These are phyloP conservation scores for Hondaea fermentalgiana DNA, from an alignment of 108 stramenopile species.

Conservation along the genomic window DNA sequence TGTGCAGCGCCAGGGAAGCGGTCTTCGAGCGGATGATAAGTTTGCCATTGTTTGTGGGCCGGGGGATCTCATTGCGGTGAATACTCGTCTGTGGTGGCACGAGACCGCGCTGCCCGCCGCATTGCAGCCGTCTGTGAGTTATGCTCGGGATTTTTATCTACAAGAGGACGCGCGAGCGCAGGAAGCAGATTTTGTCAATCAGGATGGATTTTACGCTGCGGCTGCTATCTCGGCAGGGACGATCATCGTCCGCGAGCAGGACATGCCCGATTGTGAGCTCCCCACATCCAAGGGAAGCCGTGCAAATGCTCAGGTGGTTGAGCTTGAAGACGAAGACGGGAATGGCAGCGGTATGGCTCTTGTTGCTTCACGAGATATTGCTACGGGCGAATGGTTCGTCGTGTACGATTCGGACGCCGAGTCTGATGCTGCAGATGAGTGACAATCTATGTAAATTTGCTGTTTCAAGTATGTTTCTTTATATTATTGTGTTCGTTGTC, in stretches of 20 bases:
- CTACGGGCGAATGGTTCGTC: constrained; percentile 72
- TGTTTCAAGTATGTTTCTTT: too few species aligned
- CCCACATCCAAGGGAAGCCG: constrained; percentile 45
- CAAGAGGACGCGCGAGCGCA: background rate
- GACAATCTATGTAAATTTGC: too few species aligned
- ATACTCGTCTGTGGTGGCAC: constrained; percentile 76
- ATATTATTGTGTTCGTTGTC: too few species aligned
- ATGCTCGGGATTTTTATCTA: constrained; percentile 71
- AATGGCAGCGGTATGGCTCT: constrained; percentile 55
- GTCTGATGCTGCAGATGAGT: background rate
- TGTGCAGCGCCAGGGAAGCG: constrained; percentile 21
- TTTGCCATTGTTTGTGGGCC: constrained; percentile 57
- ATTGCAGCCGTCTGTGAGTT: constrained; percentile 59
- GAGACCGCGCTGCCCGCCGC: constrained; percentile 56
- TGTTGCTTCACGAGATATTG: constrained; percentile 55
- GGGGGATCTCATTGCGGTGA: constrained; percentile 66
- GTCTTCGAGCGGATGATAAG: background rate
- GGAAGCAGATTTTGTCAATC: constrained; percentile 54
- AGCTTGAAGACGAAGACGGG: constrained; percentile 46
- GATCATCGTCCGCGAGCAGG: constrained; percentile 65
- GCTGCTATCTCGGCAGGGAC: constrained; percentile 63
- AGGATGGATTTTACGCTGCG: constrained; percentile 73
- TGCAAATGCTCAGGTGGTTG: constrained; percentile 67
- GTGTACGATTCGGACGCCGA: constrained; percentile 22
- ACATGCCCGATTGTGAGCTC: constrained; percentile 63